Evolutionary conservation across 1,284 basidiomycete genomes (phyloP).

Genomic region (Melampsora larici-populina): DNA sequence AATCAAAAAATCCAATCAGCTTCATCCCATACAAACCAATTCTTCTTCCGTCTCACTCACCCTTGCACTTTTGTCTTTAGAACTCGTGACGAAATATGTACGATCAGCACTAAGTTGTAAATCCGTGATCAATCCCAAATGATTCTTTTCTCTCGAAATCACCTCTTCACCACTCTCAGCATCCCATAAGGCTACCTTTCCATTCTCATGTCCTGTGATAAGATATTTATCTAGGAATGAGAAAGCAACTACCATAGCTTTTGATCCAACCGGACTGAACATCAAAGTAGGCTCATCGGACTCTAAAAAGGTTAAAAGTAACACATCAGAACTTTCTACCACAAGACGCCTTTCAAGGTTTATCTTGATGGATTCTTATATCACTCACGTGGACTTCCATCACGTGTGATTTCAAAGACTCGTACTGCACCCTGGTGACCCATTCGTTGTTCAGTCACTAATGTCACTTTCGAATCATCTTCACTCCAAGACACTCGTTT

Average conservation of each 20-base stretch:
- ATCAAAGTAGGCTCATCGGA: slow-evolving; percentile 68
- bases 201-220: slow-evolving; percentile 92
- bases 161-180: slow-evolving; percentile 82
- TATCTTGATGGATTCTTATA: not conserved
- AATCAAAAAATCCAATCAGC: too few species aligned
- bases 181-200: slow-evolving; percentile 82
- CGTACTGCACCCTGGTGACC: slow-evolving; percentile 77
- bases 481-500: slow-evolving; percentile 90
- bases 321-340: not conserved
- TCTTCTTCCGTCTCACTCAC: slow-evolving; percentile 59
- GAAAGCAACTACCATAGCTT: slow-evolving; percentile 92
- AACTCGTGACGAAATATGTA: slow-evolving; percentile 91
- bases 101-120: slow-evolving; percentile 84
- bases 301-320: slow-evolving; percentile 58
- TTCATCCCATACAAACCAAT: not conserved
- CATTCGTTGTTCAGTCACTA: slow-evolving; percentile 96
- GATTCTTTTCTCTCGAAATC: slow-evolving; percentile 74
- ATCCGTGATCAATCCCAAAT: slow-evolving; percentile 76
- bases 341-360: not conserved
- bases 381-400: slow-evolving; percentile 62
- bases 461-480: slow-evolving; percentile 78
- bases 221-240: slow-evolving; percentile 74
- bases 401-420: slow-evolving; percentile 80
- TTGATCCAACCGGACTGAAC: slow-evolving; percentile 86
- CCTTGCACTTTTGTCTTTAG: slow-evolving; percentile 93